Evolutionary conservation across 2,329 filamentous ascomycete species (phyloP).

Genomic region (Xylariaceae sp.): DNA sequence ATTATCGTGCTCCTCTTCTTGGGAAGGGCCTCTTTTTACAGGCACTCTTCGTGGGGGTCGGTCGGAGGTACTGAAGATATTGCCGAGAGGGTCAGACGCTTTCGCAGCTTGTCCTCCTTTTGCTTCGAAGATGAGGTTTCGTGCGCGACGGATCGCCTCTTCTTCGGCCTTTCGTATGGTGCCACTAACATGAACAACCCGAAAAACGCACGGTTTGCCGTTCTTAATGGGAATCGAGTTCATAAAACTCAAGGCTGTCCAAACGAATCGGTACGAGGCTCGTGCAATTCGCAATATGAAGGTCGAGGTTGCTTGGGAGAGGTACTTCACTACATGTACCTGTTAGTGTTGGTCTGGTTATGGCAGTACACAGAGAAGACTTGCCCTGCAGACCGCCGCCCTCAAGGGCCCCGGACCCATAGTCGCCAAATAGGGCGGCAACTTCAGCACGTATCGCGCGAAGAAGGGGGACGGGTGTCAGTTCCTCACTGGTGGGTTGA

Average conservation of each 20-base stretch:
- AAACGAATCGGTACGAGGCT: slow-evolving; percentile 84
- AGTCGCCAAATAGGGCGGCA: slow-evolving; percentile 82
- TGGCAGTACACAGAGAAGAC: slow-evolving; percentile 21
- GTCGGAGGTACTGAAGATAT: slow-evolving; percentile 47
- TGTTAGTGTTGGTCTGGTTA: slow-evolving; percentile 32
- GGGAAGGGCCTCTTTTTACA: slow-evolving; percentile 47
- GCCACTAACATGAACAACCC: slow-evolving; percentile 86
- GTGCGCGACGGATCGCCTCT: slow-evolving; percentile 82
- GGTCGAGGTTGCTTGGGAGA: slow-evolving; percentile 90
- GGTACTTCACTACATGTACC: slow-evolving; percentile 77
- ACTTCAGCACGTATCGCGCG: slow-evolving; percentile 75
- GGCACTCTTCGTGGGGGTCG: slow-evolving; percentile 29
- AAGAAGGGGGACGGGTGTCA: slow-evolving; percentile 71
- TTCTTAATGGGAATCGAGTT: slow-evolving; percentile 67
- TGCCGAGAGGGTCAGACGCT: slow-evolving; percentile 43
- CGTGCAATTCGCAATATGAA: slow-evolving; percentile 87
- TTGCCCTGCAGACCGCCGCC: slow-evolving; percentile 70
- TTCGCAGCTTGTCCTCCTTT: slow-evolving; percentile 51
- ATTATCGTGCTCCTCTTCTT: slow-evolving; percentile 54
- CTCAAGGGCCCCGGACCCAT: slow-evolving; percentile 77
- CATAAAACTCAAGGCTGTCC: slow-evolving; percentile 87
- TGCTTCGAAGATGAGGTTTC: slow-evolving; percentile 72
- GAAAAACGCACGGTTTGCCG: slow-evolving; percentile 75
- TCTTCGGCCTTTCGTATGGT: slow-evolving; percentile 93
- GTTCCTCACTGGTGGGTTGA: slow-evolving; percentile 75